Conservation (phyloP, 139 green algal species). For the Coelastrella sp. region DNA sequence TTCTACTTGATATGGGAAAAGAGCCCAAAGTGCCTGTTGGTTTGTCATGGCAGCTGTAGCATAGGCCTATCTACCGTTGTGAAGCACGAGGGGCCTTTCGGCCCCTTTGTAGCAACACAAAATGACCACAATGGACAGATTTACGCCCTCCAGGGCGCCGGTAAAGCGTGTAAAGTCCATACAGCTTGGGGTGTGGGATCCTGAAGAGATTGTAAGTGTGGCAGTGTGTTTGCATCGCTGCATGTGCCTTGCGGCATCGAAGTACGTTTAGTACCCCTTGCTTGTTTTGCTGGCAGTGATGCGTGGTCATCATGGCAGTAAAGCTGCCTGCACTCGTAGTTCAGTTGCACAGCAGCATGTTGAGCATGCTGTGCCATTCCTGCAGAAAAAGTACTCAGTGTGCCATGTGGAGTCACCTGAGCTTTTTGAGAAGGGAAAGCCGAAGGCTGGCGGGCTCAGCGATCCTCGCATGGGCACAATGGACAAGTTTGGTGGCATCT, state of each 20-base stretch:
- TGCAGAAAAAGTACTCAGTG: conserved; percentile 91
- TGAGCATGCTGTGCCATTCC: neutral
- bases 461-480: conserved; percentile 96
- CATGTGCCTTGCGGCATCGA: neutral
- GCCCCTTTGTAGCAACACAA: neutral
- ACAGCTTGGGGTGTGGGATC: conserved; percentile 96
- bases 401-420: conserved; percentile 85
- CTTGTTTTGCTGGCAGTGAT: too few species aligned
- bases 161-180: conserved; percentile 89
- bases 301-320: too few species aligned
- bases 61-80: neutral
- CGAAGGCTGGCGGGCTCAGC: conserved; percentile 89
- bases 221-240: neutral
- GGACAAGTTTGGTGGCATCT: conserved; percentile 81
- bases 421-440: conserved; percentile 92
- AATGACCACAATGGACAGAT: conserved; percentile 73
- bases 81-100: neutral
- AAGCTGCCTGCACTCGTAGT: neutral
- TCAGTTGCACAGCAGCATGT: neutral
- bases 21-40: neutral
- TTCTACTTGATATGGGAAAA: too few species aligned
- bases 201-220: conserved; percentile 95
- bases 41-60: neutral
- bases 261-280: too few species aligned
- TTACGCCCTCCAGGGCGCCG: conserved; percentile 76